A percentile compares a stretch with the other conserved stretches of the same genome.
phyloP scores from a whole-genome alignment of 805 yeast species.

The Candida parachauliodes region DNA sequence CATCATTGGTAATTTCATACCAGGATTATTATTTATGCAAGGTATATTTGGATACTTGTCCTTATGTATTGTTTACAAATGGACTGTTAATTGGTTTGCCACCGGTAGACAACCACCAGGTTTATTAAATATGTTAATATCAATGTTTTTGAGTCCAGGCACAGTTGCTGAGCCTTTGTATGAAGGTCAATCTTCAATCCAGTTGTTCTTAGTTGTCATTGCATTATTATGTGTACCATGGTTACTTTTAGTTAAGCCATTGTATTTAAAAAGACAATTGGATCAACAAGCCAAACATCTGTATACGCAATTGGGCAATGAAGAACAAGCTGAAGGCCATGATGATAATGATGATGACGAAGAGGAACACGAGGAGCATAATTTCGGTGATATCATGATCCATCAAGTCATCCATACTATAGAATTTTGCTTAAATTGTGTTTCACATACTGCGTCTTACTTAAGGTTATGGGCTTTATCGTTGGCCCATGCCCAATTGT shows the following conservation, averaged over 20 bases:
- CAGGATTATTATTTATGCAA: conserved; percentile 93
- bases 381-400: conserved; percentile 90
- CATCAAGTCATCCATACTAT: conserved; percentile 97
- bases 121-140: conserved; percentile 87
- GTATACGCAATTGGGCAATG: conserved; percentile 30
- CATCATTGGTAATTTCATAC: conserved; percentile 87
- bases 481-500: conserved; percentile 93
- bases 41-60: conserved; percentile 93
- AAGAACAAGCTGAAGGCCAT: conserved; percentile 21
- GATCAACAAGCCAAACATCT: conserved; percentile 51
- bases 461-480: conserved; percentile 96
- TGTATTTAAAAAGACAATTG: conserved; percentile 59
- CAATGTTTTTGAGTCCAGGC: conserved; percentile 95
- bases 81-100: conserved; percentile 90
- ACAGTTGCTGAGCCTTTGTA: conserved; percentile 75
- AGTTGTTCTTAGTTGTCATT: conserved; percentile 63
- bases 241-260: conserved; percentile 80
- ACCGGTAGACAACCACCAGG: conserved; percentile 84
- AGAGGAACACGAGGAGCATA: conserved; percentile 49
- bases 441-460: conserved; percentile 97
- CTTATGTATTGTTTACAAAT: conserved; percentile 82
- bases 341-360: conserved; percentile 52
- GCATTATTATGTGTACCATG: conserved; percentile 93
- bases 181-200: conserved; percentile 74
- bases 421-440: conserved; percentile 95